Evolutionary conservation across 2,329 filamentous ascomycete genomes (phyloP), one percentile per base, ranked within the genome.

Genomic region (Fusarium sp.): DNA sequence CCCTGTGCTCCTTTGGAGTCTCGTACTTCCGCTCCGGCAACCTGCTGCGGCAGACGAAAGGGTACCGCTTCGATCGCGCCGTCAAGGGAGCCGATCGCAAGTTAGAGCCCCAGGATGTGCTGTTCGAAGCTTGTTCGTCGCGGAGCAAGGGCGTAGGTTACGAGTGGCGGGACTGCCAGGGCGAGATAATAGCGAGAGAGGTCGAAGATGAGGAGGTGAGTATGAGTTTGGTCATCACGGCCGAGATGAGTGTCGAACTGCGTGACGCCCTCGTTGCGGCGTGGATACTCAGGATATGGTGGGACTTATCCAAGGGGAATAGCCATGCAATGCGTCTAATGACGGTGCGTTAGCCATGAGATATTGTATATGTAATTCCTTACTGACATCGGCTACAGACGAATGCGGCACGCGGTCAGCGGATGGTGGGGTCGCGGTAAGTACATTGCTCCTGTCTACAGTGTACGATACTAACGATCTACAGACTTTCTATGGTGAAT

Each of bases 241-340:
- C 72, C 14, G 72, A 76, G 65, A 73, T 79, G 73, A 64, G 63
- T 19, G 52, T 53, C 7, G 65, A 65, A 10, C 49, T 65, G 58
- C 68, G 77, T 6, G 78, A 80, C 50, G 77, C 75, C 6, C 72
- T 80, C 20, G 77, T 77, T 10, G 69, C 73, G 6, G 75, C 77
- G 10, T 79, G 78, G 78, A 71, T 79, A 49, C 44, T 77, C 46
- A 73, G 76, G 46, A 51, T 77, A 23, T 80, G 78, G 78, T 73
- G 72, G 46, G 73, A 75, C n/a, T 36, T 76, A 30, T 71, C 76
- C 5, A 68, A 65, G 20, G 69, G 59, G 9, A 67, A 90, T 26
- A 58, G 50, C 20, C 40, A 59, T 34, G 49, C 51, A 6, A 65
- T 60, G 14, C 59, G 48, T 56, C 54, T 66, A 42, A 69, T 51